Conservation (phyloP, 1,284 basidiomycete genomes). For the Cystobasidiaceae sp. region DNA sequence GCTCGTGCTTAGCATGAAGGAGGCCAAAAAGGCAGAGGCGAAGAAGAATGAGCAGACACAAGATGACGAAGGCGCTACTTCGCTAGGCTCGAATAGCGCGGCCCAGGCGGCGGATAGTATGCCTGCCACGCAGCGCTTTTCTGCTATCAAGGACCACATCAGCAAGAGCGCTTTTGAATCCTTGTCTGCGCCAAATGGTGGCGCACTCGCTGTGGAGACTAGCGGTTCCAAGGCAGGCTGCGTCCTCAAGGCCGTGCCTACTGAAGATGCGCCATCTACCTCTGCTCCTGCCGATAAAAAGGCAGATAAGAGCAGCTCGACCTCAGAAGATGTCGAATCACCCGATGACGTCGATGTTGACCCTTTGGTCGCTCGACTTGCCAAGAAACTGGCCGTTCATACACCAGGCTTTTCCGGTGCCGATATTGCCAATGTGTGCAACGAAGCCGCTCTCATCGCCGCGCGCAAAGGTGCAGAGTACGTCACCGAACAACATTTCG, state of each 20-base stretch:
- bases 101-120: slow-evolving; percentile 22
- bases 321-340: slow-evolving; percentile 31
- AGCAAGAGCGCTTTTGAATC: neutral
- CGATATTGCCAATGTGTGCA: slow-evolving; percentile 97
- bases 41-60: neutral
- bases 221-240: slow-evolving; percentile 6
- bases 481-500: slow-evolving; percentile 83
- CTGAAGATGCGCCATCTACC: slow-evolving; percentile 17
- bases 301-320: slow-evolving; percentile 31
- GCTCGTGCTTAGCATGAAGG: slow-evolving; percentile 53
- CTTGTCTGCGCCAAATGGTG: neutral
- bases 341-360: slow-evolving; percentile 49
- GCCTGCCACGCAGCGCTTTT: neutral
- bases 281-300: neutral
- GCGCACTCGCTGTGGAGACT: neutral
- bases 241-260: neutral
- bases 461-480: slow-evolving; percentile 75
- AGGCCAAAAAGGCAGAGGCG: slow-evolving; percentile 7
- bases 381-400: slow-evolving; percentile 88
- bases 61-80: slow-evolving; percentile 15
- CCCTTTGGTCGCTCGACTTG: slow-evolving; percentile 58
- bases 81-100: slow-evolving; percentile 14
- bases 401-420: slow-evolving; percentile 98
- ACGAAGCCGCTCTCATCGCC: slow-evolving; percentile 93
- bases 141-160: neutral